phyloP scores from a whole-genome alignment of 2,329 filamentous ascomycete genomes.

The Pseudogymnoascus sp. region DNA sequence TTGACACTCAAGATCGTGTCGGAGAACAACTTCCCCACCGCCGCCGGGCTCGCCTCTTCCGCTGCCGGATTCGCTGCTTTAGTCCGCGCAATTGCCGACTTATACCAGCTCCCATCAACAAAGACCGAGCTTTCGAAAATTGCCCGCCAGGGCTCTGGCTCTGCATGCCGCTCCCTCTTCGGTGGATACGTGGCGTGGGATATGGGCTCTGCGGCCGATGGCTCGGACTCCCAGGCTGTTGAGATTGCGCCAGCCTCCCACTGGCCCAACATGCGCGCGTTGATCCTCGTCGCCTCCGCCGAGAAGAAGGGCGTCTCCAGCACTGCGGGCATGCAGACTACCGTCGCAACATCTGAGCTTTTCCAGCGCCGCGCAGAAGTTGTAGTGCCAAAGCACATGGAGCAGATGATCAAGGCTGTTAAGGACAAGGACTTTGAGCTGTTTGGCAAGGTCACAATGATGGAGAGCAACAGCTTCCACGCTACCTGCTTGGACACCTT shows the following conservation, averaged over 20 bases:
- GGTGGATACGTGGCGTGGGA: slow-evolving; percentile 96
- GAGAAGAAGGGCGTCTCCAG: slow-evolving; percentile 94
- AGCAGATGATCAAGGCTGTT: slow-evolving; percentile 75
- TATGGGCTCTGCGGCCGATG: slow-evolving; percentile 65
- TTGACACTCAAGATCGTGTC: slow-evolving; percentile 79
- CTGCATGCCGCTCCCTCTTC: slow-evolving; percentile 85
- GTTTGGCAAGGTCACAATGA: slow-evolving; percentile 90
- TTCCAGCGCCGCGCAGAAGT: slow-evolving; percentile 67
- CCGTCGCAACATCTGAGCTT: slow-evolving; percentile 80
- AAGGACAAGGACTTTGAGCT: slow-evolving; percentile 67
- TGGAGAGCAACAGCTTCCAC: slow-evolving; percentile 95
- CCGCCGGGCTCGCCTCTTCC: slow-evolving; percentile 73
- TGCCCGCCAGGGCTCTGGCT: slow-evolving; percentile 87
- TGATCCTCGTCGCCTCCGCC: slow-evolving; percentile 84
- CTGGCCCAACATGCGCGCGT: slow-evolving; percentile 90
- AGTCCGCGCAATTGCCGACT: slow-evolving; percentile 79
- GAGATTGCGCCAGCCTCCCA: slow-evolving; percentile 80
- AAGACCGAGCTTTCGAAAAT: slow-evolving; percentile 80
- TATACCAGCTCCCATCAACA: slow-evolving; percentile 76
- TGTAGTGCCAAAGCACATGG: slow-evolving; percentile 78
- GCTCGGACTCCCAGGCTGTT: slow-evolving; percentile 78
- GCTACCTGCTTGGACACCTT: slow-evolving; percentile 89
- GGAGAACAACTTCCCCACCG: slow-evolving; percentile 98
- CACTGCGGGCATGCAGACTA: slow-evolving; percentile 94
- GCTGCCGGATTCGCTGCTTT: slow-evolving; percentile 62